Evolutionary conservation across 176 grass and related monocot genomes (phyloP), one percentile per base, ranked within the genome.

Genomic region (Oropetium thomaeum): DNA sequence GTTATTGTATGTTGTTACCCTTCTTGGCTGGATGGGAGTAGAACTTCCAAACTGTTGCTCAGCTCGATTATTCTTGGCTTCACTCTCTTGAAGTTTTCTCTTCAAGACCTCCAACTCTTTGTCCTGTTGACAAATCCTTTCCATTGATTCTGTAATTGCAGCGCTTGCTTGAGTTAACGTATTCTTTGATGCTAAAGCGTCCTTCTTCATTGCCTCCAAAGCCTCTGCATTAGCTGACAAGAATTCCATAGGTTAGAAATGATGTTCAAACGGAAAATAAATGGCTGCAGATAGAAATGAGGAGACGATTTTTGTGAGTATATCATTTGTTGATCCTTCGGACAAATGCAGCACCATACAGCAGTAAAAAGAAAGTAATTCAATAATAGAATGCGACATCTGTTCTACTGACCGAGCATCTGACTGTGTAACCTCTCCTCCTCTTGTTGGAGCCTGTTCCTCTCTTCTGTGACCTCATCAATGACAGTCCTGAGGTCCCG

Each of bases 41-140:
- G 17, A 54, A 38, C 31, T 29, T 27, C 11, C 71, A 35, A 38
- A 20, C 29, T 29, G 38, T 58, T 48, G 61, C 70, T 34, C 70
- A 67, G 20, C 12, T 42, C n/a, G 58, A 63, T 32, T 27, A 27
- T 57, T 65, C 49, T 23, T 79, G 28, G 67, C 67, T 85, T 79
- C 67, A 73, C 37, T 79, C 28, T 73, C 68, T 35, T 66, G 58
- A 73, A 79, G 67, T 34, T 85, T 79, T 65, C 35, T 73, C 75
- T 33, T 79, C 29, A 78, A 11, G 66, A 28, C 17, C 47, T 79
- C 40, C 30, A 79, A 7, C 7, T 66, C 49, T 5, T 37, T 12
- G 5, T 58, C 37, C 67, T 48, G 43, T 11, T 12, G 28, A 39
- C 67, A 42, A 45, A 72, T 33, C 40, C 65, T 12, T 15, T 72